Percentiles rank a stretch among this genome's conserved stretches.
These are phyloP conservation scores for Nakazawaea ishiwadae DNA, from an alignment of 805 yeast species.

Conservation along the genomic window DNA sequence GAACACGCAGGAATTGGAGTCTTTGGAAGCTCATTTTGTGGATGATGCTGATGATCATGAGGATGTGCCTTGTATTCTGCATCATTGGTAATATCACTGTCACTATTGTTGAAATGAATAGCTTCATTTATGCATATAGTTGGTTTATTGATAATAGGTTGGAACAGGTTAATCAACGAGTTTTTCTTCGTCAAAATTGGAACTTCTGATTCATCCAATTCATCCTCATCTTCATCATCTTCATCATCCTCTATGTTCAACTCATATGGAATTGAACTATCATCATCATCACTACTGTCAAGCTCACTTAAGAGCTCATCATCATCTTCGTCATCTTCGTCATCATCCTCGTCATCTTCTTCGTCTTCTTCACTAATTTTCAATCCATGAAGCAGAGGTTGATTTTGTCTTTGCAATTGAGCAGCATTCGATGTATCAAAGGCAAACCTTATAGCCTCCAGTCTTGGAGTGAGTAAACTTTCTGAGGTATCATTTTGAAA, in stretches of 20 bases:
- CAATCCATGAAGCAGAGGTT: not conserved
- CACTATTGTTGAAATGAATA: slow-evolving; percentile 17
- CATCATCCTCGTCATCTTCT: no score
- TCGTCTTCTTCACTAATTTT: slow-evolving; percentile 15
- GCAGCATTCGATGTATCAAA: slow-evolving; percentile 28
- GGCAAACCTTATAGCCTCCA: slow-evolving; percentile 32
- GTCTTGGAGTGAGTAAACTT: slow-evolving; percentile 29
- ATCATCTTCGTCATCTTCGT: no score
- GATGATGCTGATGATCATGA: slow-evolving; percentile 28
- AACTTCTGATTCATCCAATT: slow-evolving; percentile 15
- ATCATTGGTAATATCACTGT: slow-evolving; percentile 21
- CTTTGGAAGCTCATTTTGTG: slow-evolving; percentile 5
- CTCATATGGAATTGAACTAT: slow-evolving; percentile 18
- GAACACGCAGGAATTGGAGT: slow-evolving; percentile 1
- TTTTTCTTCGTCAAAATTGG: slow-evolving; percentile 13
- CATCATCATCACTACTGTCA: slow-evolving; percentile 3
- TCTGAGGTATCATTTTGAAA: slow-evolving; percentile 21
- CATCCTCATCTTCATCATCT: slow-evolving; percentile 18
- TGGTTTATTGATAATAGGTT: slow-evolving; percentile 17
- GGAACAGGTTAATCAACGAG: slow-evolving; percentile 13
- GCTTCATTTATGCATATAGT: slow-evolving; percentile 14
- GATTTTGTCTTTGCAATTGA: slow-evolving; percentile 1
- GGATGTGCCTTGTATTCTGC: slow-evolving; percentile 26
- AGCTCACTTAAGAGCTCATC: slow-evolving; percentile 6
- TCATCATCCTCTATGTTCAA: slow-evolving; percentile 21